Evolutionary conservation across 805 yeast genomes (phyloP).

Genomic region (Grigorovia transvaalensis): DNA sequence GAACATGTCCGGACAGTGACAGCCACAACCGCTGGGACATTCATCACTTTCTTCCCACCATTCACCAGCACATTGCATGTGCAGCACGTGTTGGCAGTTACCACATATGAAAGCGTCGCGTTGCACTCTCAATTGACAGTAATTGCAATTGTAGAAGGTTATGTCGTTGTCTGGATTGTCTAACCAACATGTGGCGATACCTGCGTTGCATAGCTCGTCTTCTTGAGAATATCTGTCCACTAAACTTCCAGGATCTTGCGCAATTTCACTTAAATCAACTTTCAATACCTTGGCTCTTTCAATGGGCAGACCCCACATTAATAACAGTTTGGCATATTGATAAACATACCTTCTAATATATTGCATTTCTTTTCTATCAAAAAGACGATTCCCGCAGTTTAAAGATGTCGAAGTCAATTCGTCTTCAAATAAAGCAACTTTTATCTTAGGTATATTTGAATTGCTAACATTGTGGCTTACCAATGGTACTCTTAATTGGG

Average conservation of each 20-base stretch:
- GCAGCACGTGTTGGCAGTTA: constrained; percentile 69
- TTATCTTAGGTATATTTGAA: constrained; percentile 15
- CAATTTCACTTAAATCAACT: constrained; percentile 25
- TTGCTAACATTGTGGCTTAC: neutral
- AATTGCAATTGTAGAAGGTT: constrained; percentile 41
- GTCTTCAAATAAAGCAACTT: constrained; percentile 20
- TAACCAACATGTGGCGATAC: constrained; percentile 14
- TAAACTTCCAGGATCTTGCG: neutral
- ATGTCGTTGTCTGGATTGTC: constrained; percentile 2
- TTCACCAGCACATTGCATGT: constrained; percentile 61
- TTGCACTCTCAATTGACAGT: constrained; percentile 51
- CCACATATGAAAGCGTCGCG: constrained; percentile 59
- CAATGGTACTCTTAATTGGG: neutral
- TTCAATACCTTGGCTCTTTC: constrained; percentile 70
- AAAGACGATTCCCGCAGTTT: constrained; percentile 12
- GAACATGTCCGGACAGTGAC: constrained; percentile 42
- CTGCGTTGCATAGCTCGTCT: constrained; percentile 3
- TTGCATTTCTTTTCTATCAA: constrained; percentile 16
- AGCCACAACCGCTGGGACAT: constrained; percentile 84
- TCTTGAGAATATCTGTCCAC: neutral
- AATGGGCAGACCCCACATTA: constrained; percentile 76
- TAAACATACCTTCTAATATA: constrained; percentile 38
- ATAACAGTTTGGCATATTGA: constrained; percentile 69
- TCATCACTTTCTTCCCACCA: constrained; percentile 63
- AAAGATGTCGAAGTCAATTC: constrained; percentile 17